These are phyloP conservation scores for Apiospora rasikravindrae DNA, from an alignment of 2,329 filamentous ascomycete species.

Conservation along the genomic window DNA sequence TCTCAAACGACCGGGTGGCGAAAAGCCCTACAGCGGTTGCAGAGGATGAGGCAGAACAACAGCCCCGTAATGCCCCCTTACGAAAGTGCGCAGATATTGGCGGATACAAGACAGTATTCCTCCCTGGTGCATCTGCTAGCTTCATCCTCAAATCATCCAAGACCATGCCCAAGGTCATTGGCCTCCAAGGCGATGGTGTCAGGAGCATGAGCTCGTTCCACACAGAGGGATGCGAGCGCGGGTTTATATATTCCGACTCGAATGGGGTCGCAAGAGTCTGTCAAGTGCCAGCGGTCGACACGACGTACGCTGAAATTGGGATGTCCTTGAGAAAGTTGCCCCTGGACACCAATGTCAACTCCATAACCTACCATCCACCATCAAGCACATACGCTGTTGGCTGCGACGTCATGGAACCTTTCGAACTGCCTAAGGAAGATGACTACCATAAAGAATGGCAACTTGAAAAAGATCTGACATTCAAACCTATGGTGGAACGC, in stretches of 20 bases:
- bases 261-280: slow-evolving; percentile 76
- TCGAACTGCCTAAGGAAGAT: slow-evolving; percentile 85
- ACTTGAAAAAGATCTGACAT: slow-evolving; percentile 67
- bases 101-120: slow-evolving; percentile 81
- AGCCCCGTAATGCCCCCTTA: slow-evolving; percentile 57
- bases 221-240: slow-evolving; percentile 76
- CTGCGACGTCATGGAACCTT: slow-evolving; percentile 70
- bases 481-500: slow-evolving; percentile 72
- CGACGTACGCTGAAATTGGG: slow-evolving; percentile 74
- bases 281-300: slow-evolving; percentile 66
- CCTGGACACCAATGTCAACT: slow-evolving; percentile 72
- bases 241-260: slow-evolving; percentile 82
- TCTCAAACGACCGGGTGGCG: slow-evolving; percentile 71
- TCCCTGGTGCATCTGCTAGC: slow-evolving; percentile 78
- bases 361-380: slow-evolving; percentile 76
- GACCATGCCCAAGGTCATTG: slow-evolving; percentile 75
- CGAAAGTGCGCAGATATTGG: slow-evolving; percentile 67
- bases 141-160: slow-evolving; percentile 85
- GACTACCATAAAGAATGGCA: slow-evolving; percentile 83
- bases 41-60: slow-evolving; percentile 56
- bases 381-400: slow-evolving; percentile 79
- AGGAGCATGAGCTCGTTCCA: slow-evolving; percentile 78
- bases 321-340: slow-evolving; percentile 76
- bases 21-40: slow-evolving; percentile 55
- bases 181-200: slow-evolving; percentile 71